Evolutionary conservation across 2,329 filamentous ascomycete species (phyloP).

Genomic region (Xylariomycetidae sp.): DNA sequence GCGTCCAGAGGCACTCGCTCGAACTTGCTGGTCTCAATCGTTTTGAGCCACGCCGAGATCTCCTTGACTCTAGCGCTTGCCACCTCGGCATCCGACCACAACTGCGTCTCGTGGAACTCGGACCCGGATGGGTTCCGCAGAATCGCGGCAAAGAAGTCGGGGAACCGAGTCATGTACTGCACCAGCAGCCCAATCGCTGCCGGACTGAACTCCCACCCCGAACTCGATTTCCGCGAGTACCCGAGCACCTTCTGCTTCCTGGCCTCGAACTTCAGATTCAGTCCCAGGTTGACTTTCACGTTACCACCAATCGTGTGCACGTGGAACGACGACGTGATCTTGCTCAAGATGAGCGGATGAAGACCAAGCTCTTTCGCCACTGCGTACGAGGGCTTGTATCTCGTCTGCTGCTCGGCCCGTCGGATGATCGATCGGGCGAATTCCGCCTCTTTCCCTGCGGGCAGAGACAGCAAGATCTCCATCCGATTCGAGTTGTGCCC

Average conservation of each 20-base stretch:
- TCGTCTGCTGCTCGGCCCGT: conserved; percentile 62
- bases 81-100: conserved; percentile 67
- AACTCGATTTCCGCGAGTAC: conserved; percentile 79
- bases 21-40: conserved; percentile 82
- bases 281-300: conserved; percentile 78
- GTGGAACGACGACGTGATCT: conserved; percentile 90
- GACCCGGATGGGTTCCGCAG: conserved; percentile 79
- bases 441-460: conserved; percentile 69
- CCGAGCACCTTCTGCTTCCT: conserved; percentile 94
- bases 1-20: conserved; percentile 95
- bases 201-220: conserved; percentile 92
- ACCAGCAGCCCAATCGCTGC: conserved; percentile 75
- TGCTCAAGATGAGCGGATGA: conserved; percentile 84
- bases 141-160: conserved; percentile 89
- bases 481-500: conserved; percentile 70
- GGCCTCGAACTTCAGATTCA: conserved; percentile 95
- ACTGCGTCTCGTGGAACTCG: conserved; percentile 76
- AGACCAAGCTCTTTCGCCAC: conserved; percentile 77
- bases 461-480: conserved; percentile 68
- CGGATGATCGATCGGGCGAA: conserved; percentile 72
- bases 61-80: conserved; percentile 84
- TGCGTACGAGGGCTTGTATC: conserved; percentile 82
- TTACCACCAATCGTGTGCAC: conserved; percentile 68
- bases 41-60: conserved; percentile 89
- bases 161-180: conserved; percentile 89